Conservation (phyloP, 2,329 filamentous ascomycete genomes). For the Fusarium sulawesiense region DNA sequence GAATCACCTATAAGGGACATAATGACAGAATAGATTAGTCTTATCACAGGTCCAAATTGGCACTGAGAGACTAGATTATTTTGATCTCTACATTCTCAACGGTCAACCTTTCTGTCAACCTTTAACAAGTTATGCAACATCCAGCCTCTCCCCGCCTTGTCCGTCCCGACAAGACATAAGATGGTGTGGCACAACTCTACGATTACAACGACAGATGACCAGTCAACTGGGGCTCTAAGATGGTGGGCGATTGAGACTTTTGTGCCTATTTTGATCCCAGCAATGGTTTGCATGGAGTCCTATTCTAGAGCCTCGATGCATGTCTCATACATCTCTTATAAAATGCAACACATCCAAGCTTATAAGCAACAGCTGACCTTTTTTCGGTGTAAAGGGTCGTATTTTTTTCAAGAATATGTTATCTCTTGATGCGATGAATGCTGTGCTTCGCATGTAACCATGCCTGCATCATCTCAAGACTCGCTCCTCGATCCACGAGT, state of each 20-base stretch:
- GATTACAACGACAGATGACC: constrained; percentile 37
- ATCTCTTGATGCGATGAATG: constrained; percentile 1
- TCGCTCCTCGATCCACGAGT: constrained; percentile 37
- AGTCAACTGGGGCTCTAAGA: constrained; percentile 29
- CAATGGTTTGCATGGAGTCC: constrained; percentile 12
- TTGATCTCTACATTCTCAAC: too few relatives aligned
- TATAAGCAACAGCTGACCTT: constrained; percentile 27
- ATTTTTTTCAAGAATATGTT: not conserved
- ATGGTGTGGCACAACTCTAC: constrained; percentile 30
- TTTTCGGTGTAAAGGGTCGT: constrained; percentile 6
- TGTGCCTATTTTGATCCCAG: constrained; percentile 25
- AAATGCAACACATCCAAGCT: constrained; percentile 32
- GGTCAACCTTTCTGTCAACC: not conserved
- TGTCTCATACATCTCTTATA: constrained; percentile 27
- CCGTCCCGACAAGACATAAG: constrained; percentile 26
- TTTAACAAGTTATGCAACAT: constrained; percentile 3
- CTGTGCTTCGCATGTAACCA: constrained; percentile 24
- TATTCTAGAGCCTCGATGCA: constrained; percentile 11
- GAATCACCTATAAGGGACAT: not conserved
- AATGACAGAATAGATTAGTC: not conserved
- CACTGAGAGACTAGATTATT: too few relatives aligned
- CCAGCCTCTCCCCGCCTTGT: constrained; percentile 16
- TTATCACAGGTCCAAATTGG: too few relatives aligned
- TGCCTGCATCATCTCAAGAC: constrained; percentile 38
- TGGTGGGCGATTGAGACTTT: constrained; percentile 41